Conservation (phyloP, 192 early-diverging fungal species). For the Podochytrium sp. region DNA sequence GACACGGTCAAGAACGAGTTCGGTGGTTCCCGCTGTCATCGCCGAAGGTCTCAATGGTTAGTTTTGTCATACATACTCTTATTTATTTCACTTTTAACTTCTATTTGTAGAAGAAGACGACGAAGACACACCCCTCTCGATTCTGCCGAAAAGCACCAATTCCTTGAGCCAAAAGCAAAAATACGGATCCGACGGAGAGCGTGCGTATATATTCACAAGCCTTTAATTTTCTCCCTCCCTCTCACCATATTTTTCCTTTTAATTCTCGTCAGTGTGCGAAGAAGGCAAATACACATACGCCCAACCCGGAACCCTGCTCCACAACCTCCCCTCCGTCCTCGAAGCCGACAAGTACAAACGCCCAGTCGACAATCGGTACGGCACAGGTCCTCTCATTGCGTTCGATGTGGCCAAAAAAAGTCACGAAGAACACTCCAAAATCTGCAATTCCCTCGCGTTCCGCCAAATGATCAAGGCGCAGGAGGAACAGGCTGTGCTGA, state of each 20-base stretch:
- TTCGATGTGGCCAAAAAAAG: neutral
- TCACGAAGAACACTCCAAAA: conserved; percentile 9
- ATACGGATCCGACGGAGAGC: conserved; percentile 2
- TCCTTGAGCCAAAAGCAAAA: neutral
- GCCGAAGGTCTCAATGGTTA: neutral
- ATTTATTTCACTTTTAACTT: neutral
- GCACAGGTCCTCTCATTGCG: conserved; percentile 16
- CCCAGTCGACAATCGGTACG: neutral
- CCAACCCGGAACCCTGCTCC: conserved; percentile 17
- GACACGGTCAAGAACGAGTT: too few relatives aligned
- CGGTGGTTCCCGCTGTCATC: neutral
- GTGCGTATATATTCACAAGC: too few relatives aligned
- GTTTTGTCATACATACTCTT: neutral
- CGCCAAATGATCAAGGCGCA: conserved; percentile 18
- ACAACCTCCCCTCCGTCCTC: neutral
- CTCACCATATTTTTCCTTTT: too few relatives aligned
- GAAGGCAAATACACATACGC: conserved; percentile 10
- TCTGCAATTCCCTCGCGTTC: conserved; percentile 11
- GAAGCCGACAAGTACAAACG: conserved; percentile 12
- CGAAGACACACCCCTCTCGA: neutral
- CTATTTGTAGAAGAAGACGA: neutral
- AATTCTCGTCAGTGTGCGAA: neutral
- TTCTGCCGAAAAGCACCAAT: neutral
- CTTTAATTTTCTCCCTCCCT: too few relatives aligned
- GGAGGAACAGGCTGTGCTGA: neutral